Percentiles rank a stretch among this genome's conserved stretches.
Evolutionary conservation across 345 rosid species (phyloP).

Genomic region (Kernera saxatilis): DNA sequence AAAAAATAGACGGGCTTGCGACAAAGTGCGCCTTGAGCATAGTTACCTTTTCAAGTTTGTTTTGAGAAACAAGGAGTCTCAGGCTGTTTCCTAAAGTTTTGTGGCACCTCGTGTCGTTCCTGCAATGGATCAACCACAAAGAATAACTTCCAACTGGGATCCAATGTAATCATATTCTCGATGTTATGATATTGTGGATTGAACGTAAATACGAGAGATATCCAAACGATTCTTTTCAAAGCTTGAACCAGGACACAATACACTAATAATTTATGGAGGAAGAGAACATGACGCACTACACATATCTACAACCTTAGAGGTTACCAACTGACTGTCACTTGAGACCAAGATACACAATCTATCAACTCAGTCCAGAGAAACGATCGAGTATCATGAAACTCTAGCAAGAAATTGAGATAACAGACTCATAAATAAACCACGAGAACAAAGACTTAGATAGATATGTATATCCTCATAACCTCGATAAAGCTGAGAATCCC

Average conservation of each 20-base stretch:
- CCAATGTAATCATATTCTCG: neutral
- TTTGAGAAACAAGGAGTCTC: slow-evolving; percentile 53
- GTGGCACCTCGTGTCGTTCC: slow-evolving; percentile 55
- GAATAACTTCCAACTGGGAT: neutral
- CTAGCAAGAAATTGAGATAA: neutral
- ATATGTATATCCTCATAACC: slow-evolving; percentile 34
- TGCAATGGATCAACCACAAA: slow-evolving; percentile 33
- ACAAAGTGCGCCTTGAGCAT: no score
- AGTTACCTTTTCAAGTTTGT: slow-evolving; percentile 64
- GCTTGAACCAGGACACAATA: neutral
- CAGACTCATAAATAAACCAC: no score
- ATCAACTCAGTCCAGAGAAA: neutral
- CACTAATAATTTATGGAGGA: neutral
- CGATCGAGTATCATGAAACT: neutral
- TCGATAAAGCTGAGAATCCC: slow-evolving; percentile 54
- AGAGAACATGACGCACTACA: neutral
- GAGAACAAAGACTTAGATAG: no score
- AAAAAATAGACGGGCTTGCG: no score
- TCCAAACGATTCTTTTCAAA: neutral
- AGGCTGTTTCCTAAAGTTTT: slow-evolving; percentile 54
- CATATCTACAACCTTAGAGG: neutral
- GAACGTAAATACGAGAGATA: neutral
- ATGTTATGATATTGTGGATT: neutral
- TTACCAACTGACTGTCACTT: neutral
- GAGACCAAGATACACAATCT: neutral